Conservation (phyloP, 169 alveolate species). For the Plasmodium inui region DNA sequence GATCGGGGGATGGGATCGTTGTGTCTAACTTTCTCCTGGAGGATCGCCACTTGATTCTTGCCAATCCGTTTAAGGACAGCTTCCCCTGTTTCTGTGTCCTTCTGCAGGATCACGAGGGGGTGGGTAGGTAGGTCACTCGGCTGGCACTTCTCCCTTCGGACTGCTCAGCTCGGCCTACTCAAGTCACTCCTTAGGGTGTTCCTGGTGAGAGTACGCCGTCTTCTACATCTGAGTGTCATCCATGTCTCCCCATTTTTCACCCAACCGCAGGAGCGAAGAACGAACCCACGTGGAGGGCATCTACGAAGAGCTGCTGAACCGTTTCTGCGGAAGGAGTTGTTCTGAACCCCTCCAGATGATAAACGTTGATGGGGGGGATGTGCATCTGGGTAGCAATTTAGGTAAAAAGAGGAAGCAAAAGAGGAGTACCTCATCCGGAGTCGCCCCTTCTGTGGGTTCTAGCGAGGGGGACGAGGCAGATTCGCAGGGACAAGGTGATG, state of each 20-base stretch:
- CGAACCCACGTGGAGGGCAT: neutral
- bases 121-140: neutral
- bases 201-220: neutral
- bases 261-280: neutral
- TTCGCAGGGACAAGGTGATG: neutral
- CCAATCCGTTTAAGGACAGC: conserved; percentile 37
- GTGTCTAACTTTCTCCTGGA: conserved; percentile 1
- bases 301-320: neutral
- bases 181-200: neutral
- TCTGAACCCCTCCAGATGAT: neutral
- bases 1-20: neutral
- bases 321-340: neutral
- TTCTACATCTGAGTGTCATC: neutral
- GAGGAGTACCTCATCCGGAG: neutral
- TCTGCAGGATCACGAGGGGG: neutral
- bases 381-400: neutral
- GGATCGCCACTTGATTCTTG: conserved; percentile 22
- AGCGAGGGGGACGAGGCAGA: neutral
- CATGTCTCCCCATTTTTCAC: neutral
- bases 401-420: neutral
- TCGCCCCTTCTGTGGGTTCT: neutral
- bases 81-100: conserved; percentile 41
- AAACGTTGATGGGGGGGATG: neutral
- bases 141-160: too few species aligned
- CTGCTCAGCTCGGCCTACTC: too few species aligned